A percentile compares a stretch with the other conserved stretches of the same genome.
Evolutionary conservation across 106 monocot species (phyloP).

Genomic region (Acorus gramineus): DNA sequence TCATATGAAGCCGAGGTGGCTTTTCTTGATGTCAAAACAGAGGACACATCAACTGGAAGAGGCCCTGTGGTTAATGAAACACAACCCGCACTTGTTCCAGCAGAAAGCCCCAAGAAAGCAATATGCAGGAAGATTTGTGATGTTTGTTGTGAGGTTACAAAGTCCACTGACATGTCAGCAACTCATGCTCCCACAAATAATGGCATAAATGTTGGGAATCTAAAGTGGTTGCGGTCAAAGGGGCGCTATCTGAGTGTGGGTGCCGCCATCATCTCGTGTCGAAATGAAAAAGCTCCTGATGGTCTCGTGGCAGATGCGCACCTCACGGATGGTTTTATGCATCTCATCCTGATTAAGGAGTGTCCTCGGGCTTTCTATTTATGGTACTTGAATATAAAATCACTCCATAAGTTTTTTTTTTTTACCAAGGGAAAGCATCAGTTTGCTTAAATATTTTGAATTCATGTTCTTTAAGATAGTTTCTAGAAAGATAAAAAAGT

Average conservation of each 20-base stretch:
- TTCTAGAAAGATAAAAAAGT: no score
- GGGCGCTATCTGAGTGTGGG: conserved; percentile 80
- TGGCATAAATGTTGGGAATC: conserved; percentile 13
- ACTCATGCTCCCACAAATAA: conserved; percentile 8
- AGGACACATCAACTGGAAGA: conserved; percentile 9
- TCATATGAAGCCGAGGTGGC: conserved; percentile 76
- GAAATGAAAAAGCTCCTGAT: conserved; percentile 89
- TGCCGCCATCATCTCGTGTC: conserved; percentile 85
- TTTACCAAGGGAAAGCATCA: no score
- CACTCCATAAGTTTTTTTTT: background rate
- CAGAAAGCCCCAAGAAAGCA: conserved; percentile 14
- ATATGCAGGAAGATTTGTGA: conserved; percentile 51
- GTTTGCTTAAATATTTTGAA: no score
- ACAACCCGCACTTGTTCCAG: conserved; percentile 7
- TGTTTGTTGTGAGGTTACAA: conserved; percentile 28
- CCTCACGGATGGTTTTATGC: conserved; percentile 82
- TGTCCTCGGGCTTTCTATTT: conserved; percentile 76
- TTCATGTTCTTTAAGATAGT: no score
- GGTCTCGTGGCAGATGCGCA: conserved; percentile 90
- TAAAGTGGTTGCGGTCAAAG: conserved; percentile 46
- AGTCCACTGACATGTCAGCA: conserved; percentile 4
- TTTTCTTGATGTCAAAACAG: conserved; percentile 38
- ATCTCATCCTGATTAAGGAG: conserved; percentile 84
- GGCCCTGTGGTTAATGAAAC: background rate
- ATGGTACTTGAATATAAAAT: conserved; percentile 33